Evolutionary conservation across 257 asterid species (phyloP).

Genomic region (Anisodus acutangulus): DNA sequence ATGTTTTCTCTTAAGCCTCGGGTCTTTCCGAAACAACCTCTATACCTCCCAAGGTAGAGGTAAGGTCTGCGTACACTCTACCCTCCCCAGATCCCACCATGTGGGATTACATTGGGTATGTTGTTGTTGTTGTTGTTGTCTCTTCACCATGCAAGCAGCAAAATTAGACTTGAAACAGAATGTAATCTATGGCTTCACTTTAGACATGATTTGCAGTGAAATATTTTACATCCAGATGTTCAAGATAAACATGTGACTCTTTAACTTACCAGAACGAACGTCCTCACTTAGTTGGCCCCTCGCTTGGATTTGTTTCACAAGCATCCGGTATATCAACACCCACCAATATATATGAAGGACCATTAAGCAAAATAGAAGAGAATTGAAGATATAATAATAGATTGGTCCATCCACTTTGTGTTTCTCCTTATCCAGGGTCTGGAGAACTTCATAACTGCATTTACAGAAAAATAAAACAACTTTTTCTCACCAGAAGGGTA

Average conservation of each 20-base stretch:
- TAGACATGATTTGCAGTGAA: background rate
- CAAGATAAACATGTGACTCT: background rate
- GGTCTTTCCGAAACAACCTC: no score
- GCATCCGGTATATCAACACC: conserved; percentile 86
- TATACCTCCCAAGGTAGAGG: no score
- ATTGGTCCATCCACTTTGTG: conserved; percentile 69
- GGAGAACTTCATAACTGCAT: conserved; percentile 68
- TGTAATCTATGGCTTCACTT: background rate
- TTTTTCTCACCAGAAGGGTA: background rate
- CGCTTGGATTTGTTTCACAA: conserved; percentile 74
- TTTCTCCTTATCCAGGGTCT: conserved; percentile 58
- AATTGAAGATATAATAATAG: conserved; percentile 79
- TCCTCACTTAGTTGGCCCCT: conserved; percentile 91
- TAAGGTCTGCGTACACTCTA: no score
- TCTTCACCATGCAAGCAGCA: background rate
- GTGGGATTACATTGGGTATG: no score
- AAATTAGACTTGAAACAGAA: conserved; percentile 8
- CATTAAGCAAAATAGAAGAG: conserved; percentile 81
- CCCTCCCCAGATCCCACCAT: no score
- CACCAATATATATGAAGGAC: conserved; percentile 94
- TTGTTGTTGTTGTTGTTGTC: no score
- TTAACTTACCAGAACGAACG: conserved; percentile 86
- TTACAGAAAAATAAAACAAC: conserved; percentile 4
- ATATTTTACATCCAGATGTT: background rate
- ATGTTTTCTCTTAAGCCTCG: no score